Base-by-base conservation (phyloP, 2,329 filamentous ascomycete genomes). In the Exophiala mesophila region DNA sequence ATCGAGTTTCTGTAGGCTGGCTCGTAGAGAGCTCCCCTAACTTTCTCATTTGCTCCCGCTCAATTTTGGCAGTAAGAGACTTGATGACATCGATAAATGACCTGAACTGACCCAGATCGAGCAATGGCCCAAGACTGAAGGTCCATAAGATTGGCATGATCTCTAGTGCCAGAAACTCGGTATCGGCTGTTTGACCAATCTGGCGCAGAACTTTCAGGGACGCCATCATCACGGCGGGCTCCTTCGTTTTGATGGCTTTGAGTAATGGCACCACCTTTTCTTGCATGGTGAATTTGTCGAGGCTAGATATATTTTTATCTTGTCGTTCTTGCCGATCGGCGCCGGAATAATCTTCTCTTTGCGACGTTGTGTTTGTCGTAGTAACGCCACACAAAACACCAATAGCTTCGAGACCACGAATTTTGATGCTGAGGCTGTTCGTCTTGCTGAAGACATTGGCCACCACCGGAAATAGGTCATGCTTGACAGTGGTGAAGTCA, bases 211-310 rank as follows among this genome's bases (percentile, higher is more conserved):
- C 88, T 41, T 82, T 83, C 23, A 97, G 71, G 1, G 88, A 84
- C 4, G 90, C 89, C 72, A 97, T 85, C 86, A 97, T 97, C 7
- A 98, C 92, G 5, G 88, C 89, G 0, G 92, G 92, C 62, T 98
- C 92, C 61, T 95, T 97, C 0, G 92, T 98, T 66, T 95, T 97
- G 68, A 98, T 97, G 2, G 75, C 88, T 58, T 86, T 88, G 47
- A 98, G 74, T 3, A 97, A 69, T 0, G 92, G 92, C 0, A 97
- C 78, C 23, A 98, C 85, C 69, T 96, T 97, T 61, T 98, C 92
- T 62, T 98, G 92, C 68, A 98, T 90, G 0, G 92, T 97, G 59
- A 92, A 97, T 63, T 97, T 97, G 68, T 98, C 92, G 19, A 98
- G 71, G 3, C 90, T 89, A 2, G 81, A 88, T 1, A 83, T 83